phyloP scores from a whole-genome alignment of 1,284 basidiomycete species.

The Trichosporon inkin region DNA sequence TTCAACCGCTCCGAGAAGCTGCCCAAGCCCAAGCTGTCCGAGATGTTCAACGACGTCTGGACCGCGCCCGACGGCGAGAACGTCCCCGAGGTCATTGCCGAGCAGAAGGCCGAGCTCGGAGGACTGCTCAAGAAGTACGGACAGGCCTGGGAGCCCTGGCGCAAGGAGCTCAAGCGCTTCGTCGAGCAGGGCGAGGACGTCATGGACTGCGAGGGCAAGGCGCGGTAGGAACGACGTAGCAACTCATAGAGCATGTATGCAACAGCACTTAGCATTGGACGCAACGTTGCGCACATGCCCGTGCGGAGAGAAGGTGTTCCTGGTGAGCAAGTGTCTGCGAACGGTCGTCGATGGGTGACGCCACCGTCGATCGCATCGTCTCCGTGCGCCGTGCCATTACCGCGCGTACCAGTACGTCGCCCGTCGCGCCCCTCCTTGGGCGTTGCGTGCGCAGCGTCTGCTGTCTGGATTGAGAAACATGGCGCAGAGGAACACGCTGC shows the following conservation, averaged over 20 bases:
- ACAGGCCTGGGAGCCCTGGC: constrained; percentile 75
- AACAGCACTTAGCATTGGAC: too few relatives aligned
- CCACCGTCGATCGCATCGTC: too few relatives aligned
- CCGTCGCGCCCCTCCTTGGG: too few relatives aligned
- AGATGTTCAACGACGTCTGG: constrained; percentile 81
- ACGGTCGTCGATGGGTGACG: too few relatives aligned
- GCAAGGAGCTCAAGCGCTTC: constrained; percentile 71
- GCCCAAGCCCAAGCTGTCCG: constrained; percentile 64
- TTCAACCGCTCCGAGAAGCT: constrained; percentile 73
- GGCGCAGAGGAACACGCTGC: too few relatives aligned
- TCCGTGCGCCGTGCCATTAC: too few relatives aligned
- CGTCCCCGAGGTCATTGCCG: constrained; percentile 75
- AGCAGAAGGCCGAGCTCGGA: constrained; percentile 76
- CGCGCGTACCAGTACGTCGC: too few relatives aligned
- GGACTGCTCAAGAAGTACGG: constrained; percentile 78
- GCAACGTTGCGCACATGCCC: neutral
- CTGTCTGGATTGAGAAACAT: too few relatives aligned
- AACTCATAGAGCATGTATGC: too few relatives aligned
- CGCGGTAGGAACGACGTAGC: neutral
- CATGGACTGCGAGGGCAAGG: constrained; percentile 41
- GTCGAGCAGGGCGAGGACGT: constrained; percentile 72
- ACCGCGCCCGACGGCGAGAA: constrained; percentile 58
- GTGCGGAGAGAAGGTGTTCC: too few relatives aligned
- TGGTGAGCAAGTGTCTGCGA: too few relatives aligned
- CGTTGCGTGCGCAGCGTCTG: too few relatives aligned